A percentile compares a stretch with the other conserved stretches of the same genome.
Evolutionary conservation across 202 grass and related monocot genomes (phyloP).

Genomic region (Saccharum hybrid): DNA sequence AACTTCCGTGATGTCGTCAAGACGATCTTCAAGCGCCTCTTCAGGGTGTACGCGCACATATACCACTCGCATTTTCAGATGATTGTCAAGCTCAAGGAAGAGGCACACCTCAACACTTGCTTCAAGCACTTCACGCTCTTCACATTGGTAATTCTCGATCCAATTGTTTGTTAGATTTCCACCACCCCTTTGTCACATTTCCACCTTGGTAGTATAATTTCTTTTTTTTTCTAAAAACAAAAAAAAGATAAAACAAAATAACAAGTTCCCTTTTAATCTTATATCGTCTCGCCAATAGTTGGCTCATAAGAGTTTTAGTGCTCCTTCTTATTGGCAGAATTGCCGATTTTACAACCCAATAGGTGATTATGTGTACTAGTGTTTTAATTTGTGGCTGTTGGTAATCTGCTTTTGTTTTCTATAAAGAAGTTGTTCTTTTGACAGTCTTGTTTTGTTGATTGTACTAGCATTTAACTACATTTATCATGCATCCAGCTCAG

Average conservation of each 20-base stretch:
- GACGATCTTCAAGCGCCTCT: slow-evolving; percentile 91
- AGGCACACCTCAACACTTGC: slow-evolving; percentile 94
- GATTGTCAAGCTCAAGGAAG: slow-evolving; percentile 86
- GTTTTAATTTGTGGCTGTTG: background rate
- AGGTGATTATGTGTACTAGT: background rate
- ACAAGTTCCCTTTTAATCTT: background rate
- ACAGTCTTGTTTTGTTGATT: background rate
- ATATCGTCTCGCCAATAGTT: background rate
- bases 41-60: slow-evolving; percentile 92
- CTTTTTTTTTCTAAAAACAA: too few relatives aligned
- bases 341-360: background rate
- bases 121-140: slow-evolving; percentile 96
- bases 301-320: background rate
- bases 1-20: slow-evolving; percentile 82
- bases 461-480: background rate
- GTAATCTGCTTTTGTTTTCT: background rate
- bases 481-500: slow-evolving; percentile 1
- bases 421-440: background rate
- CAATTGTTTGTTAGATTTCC: background rate
- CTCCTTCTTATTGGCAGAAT: background rate
- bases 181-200: background rate
- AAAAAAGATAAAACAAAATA: background rate
- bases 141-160: slow-evolving; percentile 59
- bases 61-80: slow-evolving; percentile 93
- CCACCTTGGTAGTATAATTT: background rate